Percentiles rank a stretch among this genome's conserved stretches.
Evolutionary conservation across 306 rosid genomes (phyloP).

Genomic region (Prosopis cineraria): DNA sequence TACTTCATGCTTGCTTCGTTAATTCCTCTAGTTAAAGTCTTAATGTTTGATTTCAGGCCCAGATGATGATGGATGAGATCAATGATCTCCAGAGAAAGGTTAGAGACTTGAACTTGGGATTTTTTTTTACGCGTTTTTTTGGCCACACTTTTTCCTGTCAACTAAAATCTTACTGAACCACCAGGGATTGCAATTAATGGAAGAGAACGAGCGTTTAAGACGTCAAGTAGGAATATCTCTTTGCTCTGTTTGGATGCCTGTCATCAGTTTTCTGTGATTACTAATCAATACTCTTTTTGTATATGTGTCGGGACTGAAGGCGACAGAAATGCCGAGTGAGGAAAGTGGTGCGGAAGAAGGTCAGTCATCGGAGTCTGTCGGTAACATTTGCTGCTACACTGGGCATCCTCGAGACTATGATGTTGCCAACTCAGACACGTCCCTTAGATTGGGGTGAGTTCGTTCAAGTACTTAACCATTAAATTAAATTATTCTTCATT

Average conservation of each 20-base stretch:
- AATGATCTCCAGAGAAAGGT: slow-evolving; percentile 82
- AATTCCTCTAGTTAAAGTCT: not conserved
- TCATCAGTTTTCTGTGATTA: not conserved
- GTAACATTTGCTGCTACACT: slow-evolving; percentile 57
- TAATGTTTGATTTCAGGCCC: slow-evolving; percentile 56
- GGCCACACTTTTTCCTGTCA: not conserved
- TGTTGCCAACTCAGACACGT: slow-evolving; percentile 62
- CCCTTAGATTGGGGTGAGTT: slow-evolving; percentile 84
- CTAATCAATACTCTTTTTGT: slow-evolving; percentile 1
- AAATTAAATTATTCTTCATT: not conserved
- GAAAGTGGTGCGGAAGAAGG: slow-evolving; percentile 58
- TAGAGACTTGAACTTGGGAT: slow-evolving; percentile 16
- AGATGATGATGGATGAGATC: slow-evolving; percentile 74
- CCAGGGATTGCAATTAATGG: slow-evolving; percentile 67
- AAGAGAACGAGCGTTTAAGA: slow-evolving; percentile 75
- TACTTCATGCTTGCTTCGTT: not conserved
- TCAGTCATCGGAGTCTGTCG: slow-evolving; percentile 81
- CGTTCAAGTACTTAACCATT: not conserved
- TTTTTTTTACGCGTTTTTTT: not conserved
- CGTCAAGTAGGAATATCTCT: slow-evolving; percentile 49
- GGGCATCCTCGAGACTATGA: slow-evolving; percentile 70
- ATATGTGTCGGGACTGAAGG: slow-evolving; percentile 35
- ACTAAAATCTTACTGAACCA: slow-evolving; percentile 9
- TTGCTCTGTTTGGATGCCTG: not conserved
- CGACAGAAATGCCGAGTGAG: slow-evolving; percentile 40